Conservation (phyloP, 331 rosid species). For the Cydonia oblonga region DNA sequence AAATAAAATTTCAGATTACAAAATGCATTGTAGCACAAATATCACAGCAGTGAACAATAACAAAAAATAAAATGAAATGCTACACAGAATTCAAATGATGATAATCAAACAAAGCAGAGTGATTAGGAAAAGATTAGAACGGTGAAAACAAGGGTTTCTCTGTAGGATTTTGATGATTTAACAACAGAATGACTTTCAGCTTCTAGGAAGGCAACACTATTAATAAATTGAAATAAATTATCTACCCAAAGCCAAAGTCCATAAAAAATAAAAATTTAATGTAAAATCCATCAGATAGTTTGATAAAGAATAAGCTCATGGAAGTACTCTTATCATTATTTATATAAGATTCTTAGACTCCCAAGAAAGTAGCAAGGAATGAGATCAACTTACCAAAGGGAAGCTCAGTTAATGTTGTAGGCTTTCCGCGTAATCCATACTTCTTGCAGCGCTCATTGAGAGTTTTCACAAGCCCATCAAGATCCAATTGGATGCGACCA, state of each 20-base stretch:
- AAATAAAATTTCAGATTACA: too few species aligned
- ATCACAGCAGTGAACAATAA: background rate
- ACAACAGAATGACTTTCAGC: background rate
- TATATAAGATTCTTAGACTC: background rate
- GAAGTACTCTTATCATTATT: background rate
- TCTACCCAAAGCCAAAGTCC: background rate
- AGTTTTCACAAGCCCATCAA: background rate
- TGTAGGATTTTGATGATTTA: background rate
- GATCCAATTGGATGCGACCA: too few species aligned
- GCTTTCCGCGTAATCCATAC: slow-evolving; percentile 79
- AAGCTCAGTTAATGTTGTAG: slow-evolving; percentile 76
- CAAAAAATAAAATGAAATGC: background rate
- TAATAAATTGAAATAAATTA: background rate
- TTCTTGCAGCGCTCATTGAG: slow-evolving; percentile 90
- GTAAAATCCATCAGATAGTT: background rate
- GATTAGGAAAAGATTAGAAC: background rate
- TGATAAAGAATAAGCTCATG: background rate
- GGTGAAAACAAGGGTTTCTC: background rate
- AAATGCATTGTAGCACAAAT: background rate
- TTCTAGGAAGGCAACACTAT: background rate
- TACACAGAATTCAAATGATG: background rate
- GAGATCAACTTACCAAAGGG: slow-evolving; percentile 66
- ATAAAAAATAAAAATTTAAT: too few species aligned
- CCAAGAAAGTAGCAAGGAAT: background rate
- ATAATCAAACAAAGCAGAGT: background rate